Evolutionary conservation across 768 basidiomycete genomes (phyloP), one percentile per base, ranked within the genome.

Genomic region (Pisolithus tinctorius): DNA sequence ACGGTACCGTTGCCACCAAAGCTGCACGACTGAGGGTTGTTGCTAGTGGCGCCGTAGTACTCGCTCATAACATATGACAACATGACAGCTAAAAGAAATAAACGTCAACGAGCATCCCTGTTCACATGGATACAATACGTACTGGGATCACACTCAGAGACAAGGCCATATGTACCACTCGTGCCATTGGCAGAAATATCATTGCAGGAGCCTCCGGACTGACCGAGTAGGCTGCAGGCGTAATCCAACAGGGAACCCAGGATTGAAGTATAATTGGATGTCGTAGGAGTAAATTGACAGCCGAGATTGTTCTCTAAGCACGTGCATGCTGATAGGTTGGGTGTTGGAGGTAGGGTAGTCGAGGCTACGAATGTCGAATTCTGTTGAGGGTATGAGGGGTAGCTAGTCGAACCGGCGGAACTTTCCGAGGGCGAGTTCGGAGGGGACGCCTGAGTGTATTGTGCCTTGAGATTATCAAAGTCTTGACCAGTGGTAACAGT

Each of bases 1-100:
- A 90, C 73, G 14, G 88, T 90, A 5, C 83, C 93, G 62, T 96
- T 96, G 7, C 93, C 91, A 48, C 68, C 67, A 63, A 96, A 95
- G 71, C 77, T 80, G 70, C 93, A 95, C 7, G 88, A 74, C 47
- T 77, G 71, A 16, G 71, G 61, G 49, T 82, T 70, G 55, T 78
- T 77, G 64, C 77, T 78, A 50, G 78, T 79, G 29, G 73, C 64
- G 60, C 87, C 81, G 62, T 85, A 94, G 65, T 79, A 92, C 52
- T 82, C 72, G 65, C 80, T 86, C 81, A 94, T 87, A 45, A 85
- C 82, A 64, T 80, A 95, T 20, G 87, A 89, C 34, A 92, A 69
- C 74, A 91, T 86, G 67, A 86, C 75, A 39, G 79, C 89, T 89
- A 53, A 25, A 54, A 39, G 6, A 49, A 46, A 53, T 55, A 43